Conservation (phyloP, 1,284 basidiomycete species). For the Coriolopsis trogii region DNA sequence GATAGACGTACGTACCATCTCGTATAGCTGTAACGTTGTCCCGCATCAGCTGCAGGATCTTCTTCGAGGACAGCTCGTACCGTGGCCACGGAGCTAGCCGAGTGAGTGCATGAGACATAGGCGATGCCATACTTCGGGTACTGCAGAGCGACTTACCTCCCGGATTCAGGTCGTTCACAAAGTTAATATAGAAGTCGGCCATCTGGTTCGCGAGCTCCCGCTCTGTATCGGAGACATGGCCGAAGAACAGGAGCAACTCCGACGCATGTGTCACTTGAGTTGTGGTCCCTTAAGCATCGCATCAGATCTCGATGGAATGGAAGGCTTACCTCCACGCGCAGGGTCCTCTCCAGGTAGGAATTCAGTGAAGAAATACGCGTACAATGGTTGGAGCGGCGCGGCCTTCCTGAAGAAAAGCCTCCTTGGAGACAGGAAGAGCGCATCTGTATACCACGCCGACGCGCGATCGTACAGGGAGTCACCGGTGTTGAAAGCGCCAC, state of each 20-base stretch:
- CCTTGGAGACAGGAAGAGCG: constrained; percentile 54
- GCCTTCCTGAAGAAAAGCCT: constrained; percentile 52
- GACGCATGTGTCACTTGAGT: constrained; percentile 50
- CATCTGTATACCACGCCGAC: constrained; percentile 57
- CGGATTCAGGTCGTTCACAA: constrained; percentile 54
- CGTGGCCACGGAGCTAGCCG: constrained; percentile 52
- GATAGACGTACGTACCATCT: constrained; percentile 43
- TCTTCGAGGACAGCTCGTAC: constrained; percentile 37
- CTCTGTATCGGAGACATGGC: constrained; percentile 48
- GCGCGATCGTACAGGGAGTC: constrained; percentile 61
- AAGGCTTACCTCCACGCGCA: constrained; percentile 41
- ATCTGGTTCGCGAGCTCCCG: constrained; percentile 47
- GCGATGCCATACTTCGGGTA: not conserved
- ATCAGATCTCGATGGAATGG: not conserved
- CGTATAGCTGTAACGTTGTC: constrained; percentile 52
- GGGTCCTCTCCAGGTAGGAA: constrained; percentile 52
- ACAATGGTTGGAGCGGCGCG: constrained; percentile 48
- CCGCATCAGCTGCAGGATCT: constrained; percentile 50
- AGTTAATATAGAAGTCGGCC: constrained; percentile 56
- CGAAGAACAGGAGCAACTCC: constrained; percentile 52
- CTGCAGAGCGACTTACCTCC: constrained; percentile 48
- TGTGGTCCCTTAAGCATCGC: not conserved
- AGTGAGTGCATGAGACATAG: constrained; percentile 2
- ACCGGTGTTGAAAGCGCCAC: constrained; percentile 57
- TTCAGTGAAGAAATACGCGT: constrained; percentile 57